Evolutionary conservation across 306 rosid species (phyloP), one percentile per base, ranked within the genome.

Genomic region (Astragalus membranaceus): DNA sequence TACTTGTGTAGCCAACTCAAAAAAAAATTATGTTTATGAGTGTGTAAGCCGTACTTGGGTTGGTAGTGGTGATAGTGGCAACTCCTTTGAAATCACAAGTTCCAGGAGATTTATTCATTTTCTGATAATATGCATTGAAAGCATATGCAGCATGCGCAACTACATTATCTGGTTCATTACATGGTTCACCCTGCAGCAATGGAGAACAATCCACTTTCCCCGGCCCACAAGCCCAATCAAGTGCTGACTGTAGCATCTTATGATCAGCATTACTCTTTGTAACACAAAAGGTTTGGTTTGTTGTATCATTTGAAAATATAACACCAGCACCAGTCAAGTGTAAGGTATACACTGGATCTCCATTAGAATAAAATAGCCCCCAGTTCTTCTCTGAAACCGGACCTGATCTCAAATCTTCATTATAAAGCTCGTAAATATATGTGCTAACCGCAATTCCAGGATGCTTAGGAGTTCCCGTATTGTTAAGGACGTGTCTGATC

Each of bases 211-310:
- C 92, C 59, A 92, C 98, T 80, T 88, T 92, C 50, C 98, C 98
- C 0, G 95, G 96, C 51, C 98, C 98, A 83, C 98, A 92, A 39
- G 98, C 98, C 98, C 98, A 92, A 74, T 92, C 98, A 49, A 92
- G 81, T 5, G 85, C 98, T 50, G 98, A 96, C 82, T 92, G 98
- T 17, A 92, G 84, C 96, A 88, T 84, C 88, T 89, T 92, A 44
- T 70, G 72, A 53, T 89, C 96, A 3, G 89, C 76, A 60, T 89
- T 87, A 1, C 81, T 84, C 83, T 79, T 86, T 2, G 95, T 87
- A 70, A 92, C 92, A 83, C 98, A 92, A 53, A 92, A 92, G 16
- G 96, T 92, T 73, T 89, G 96, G 80, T 92, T 92, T 26, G 95
- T 92, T 4, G 98, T 88, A 75, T 89, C 96, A 64, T 92, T 92